Evolutionary conservation across 148 eudicot species (phyloP).

Genomic region (Beta vulgaris): DNA sequence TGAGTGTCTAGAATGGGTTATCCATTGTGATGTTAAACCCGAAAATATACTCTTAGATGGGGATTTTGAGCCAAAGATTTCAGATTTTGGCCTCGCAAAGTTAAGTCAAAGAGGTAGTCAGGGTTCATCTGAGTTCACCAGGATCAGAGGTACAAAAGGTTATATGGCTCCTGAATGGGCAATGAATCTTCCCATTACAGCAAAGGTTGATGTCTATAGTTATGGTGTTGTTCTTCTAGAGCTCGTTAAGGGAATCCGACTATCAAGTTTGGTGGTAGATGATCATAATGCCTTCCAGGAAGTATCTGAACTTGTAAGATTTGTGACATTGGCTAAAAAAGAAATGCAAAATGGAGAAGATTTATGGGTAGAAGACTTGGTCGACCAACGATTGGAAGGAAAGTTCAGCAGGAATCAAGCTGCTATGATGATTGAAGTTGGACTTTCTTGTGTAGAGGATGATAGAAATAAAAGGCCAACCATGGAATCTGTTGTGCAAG

Average conservation of each 20-base stretch:
- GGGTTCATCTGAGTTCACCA: constrained; percentile 37
- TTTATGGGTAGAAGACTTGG: constrained; percentile 38
- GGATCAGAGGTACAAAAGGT: constrained; percentile 66
- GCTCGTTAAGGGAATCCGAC: constrained; percentile 62
- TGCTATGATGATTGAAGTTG: constrained; percentile 35
- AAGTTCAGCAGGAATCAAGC: constrained; percentile 46
- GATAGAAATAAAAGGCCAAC: constrained; percentile 57
- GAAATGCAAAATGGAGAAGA: constrained; percentile 33
- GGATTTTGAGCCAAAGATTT: constrained; percentile 52
- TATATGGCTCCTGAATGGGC: constrained; percentile 85
- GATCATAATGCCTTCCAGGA: constrained; percentile 18
- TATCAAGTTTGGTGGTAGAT: constrained; percentile 36
- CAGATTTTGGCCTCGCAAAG: constrained; percentile 68
- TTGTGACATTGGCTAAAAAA: constrained; percentile 34
- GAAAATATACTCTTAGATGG: constrained; percentile 57
- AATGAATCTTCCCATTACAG: constrained; percentile 58
- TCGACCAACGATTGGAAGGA: constrained; percentile 53
- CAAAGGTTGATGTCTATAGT: constrained; percentile 65
- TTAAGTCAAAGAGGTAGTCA: constrained; percentile 47
- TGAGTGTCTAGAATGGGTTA: constrained; percentile 78
- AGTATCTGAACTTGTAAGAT: constrained; percentile 35
- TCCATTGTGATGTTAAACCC: constrained; percentile 76
- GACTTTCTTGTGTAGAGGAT: constrained; percentile 52
- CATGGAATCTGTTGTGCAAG: constrained; percentile 52
- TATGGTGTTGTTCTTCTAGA: constrained; percentile 64